Evolutionary conservation across 176 grass and related monocot genomes (phyloP).

Genomic region (Ensete ventricosum): DNA sequence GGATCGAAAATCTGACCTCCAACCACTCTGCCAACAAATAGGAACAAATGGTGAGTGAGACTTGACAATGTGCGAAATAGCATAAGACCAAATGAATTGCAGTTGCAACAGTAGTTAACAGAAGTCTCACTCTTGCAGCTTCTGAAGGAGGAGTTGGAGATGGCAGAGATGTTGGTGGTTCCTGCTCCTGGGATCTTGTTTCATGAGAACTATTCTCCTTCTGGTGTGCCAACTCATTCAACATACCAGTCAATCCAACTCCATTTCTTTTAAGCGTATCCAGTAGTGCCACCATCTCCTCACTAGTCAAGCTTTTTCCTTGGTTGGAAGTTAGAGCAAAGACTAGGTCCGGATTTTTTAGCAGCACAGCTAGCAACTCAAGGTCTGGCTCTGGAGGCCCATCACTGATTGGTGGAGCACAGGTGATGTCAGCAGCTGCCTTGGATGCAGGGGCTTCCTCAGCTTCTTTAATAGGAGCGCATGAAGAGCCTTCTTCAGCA

Average conservation of each 20-base stretch:
- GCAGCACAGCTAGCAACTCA: conserved; percentile 80
- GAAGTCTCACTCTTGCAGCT: conserved; percentile 39
- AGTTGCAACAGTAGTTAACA: conserved; percentile 9
- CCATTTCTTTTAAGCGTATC: conserved; percentile 86
- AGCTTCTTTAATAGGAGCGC: conserved; percentile 4
- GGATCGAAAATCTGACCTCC: conserved; percentile 45
- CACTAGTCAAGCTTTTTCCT: conserved; percentile 31
- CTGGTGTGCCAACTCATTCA: conserved; percentile 23
- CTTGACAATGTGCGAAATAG: background rate
- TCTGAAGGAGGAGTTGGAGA: conserved; percentile 77
- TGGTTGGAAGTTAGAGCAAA: conserved; percentile 78
- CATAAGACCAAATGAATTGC: conserved; percentile 24
- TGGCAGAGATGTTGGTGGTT: conserved; percentile 52
- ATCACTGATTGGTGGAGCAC: conserved; percentile 24
- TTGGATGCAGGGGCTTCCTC: conserved; percentile 24
- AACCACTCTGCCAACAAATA: conserved; percentile 34
- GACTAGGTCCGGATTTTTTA: conserved; percentile 87
- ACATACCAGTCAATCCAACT: conserved; percentile 46
- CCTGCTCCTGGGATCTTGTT: conserved; percentile 23
- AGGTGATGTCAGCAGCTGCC: conserved; percentile 5
- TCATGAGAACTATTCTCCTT: conserved; percentile 8
- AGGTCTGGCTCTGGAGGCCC: conserved; percentile 44
- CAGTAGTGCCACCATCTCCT: conserved; percentile 64
- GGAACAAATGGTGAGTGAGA: background rate
- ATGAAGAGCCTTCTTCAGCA: background rate